Base-by-base conservation (phyloP, 2,329 filamentous ascomycete species). In the Colletotrichum australisinense region DNA sequence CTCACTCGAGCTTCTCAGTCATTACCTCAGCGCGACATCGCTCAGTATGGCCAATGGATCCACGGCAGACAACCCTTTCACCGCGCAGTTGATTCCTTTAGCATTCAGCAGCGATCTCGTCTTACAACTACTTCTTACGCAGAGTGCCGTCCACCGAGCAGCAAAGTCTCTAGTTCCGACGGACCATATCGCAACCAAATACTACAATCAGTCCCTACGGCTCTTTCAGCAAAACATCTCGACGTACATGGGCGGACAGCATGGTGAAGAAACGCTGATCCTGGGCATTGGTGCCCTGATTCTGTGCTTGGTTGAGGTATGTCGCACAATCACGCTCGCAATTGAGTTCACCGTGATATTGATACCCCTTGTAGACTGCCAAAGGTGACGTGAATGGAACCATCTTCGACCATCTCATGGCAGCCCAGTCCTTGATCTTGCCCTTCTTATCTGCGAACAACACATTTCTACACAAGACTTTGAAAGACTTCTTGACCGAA, bases 11-110 rank as follows among this genome's bases (percentile, higher is more conserved):
- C 80, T 87, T 5, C 79, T 87, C 11, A 83, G 82, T 67, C 86
- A 86, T 76, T 87, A 87, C 73, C 74, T 86, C 6, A 77, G 80
- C 1, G 84, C 83, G 1, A 87, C 85, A 0, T 83, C 84, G 19
- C 82, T 83, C 56, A 86, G 84, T 63, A 86, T 87, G 85, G 85
- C 83, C 38, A 87, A 87, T 67, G 85, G 84, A 0, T 85, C 85
- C 1, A 86, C 85, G 0, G 80, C 82, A 1, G 78, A 84, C 55
- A 87, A 87, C 56, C 86, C 85, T 0, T 86, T 87, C 63, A 77
- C 86, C 22, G 82, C 83, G 30, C 84, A 86, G 64, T 80, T 87
- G 28, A 81, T 87, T 5, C 85, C 85, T 0, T 72, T 87, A 2
- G 84, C 85, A 3, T 87, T 87, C 49, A 83, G 82, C 42, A 85